Percentiles rank a stretch among this genome's conserved stretches.
phyloP scores from a whole-genome alignment of 2,329 filamentous ascomycete species.

The Basipetospora chlamydospora region DNA sequence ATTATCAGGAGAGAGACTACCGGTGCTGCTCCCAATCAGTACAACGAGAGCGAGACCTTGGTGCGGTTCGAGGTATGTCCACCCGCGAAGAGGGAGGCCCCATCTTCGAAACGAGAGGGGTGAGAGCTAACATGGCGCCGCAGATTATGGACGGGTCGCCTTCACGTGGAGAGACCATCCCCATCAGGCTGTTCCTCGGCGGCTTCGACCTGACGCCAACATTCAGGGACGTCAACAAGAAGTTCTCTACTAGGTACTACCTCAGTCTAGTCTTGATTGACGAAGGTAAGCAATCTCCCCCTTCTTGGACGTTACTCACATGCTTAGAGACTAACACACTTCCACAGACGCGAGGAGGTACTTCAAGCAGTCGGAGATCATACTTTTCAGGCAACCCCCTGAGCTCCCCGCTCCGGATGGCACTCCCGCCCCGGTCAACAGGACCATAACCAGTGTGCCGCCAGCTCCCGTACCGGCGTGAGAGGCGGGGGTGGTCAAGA shows the following conservation, averaged over 20 bases:
- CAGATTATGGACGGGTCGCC: constrained; percentile 99
- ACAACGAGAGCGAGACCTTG: constrained; percentile 97
- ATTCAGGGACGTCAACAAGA: constrained; percentile 99
- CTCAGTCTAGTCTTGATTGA: constrained; percentile 91
- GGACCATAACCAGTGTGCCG: constrained; percentile 25
- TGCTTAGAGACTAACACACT: constrained; percentile 9
- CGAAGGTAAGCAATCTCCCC: constrained; percentile 47
- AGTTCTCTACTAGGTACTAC: constrained; percentile 97
- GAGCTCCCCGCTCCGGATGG: constrained; percentile 25
- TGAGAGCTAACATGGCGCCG: too few species aligned
- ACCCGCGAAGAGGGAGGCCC: too few species aligned
- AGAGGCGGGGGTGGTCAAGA: too few species aligned
- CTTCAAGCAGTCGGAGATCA: constrained; percentile 98
- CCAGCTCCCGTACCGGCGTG: constrained; percentile 8
- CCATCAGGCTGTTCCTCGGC: constrained; percentile 89
- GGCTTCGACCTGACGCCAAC: constrained; percentile 96
- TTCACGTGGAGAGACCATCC: constrained; percentile 85
- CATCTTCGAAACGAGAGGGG: too few species aligned
- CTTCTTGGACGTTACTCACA: constrained; percentile 8
- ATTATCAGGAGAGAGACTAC: constrained; percentile 97
- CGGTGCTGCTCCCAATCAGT: constrained; percentile 91
- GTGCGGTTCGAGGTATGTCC: constrained; percentile 74
- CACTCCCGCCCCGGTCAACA: constrained; percentile 23
- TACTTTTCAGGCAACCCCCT: constrained; percentile 73
- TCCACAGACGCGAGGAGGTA: constrained; percentile 79